Percentiles rank a stretch among this genome's conserved stretches.
These are phyloP conservation scores for Anthostomella pinea DNA, from an alignment of 2,329 filamentous ascomycete genomes.

Conservation along the genomic window DNA sequence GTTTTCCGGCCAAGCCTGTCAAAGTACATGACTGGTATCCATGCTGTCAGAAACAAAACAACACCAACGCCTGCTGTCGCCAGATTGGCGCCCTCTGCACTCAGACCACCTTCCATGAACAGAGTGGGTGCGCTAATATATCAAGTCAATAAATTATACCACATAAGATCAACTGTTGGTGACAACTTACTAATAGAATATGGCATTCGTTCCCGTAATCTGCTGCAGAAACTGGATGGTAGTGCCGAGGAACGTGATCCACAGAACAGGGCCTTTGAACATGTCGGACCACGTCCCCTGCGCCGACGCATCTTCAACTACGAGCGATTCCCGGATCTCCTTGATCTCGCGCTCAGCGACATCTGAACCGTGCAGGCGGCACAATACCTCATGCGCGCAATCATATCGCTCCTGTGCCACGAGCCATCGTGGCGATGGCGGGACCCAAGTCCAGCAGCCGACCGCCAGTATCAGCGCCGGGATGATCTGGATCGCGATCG, in stretches of 20 bases:
- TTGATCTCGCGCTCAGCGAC: conserved; percentile 54
- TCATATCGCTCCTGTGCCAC: conserved; percentile 23
- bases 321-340: conserved; percentile 21
- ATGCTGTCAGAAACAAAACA: conserved; percentile 28
- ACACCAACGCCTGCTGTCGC: conserved; percentile 30
- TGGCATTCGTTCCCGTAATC: conserved; percentile 28
- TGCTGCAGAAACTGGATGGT: conserved; percentile 31
- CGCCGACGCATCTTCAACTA: conserved; percentile 18
- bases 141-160: no score
- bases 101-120: conserved; percentile 28
- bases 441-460: conserved; percentile 27
- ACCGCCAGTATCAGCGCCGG: conserved; percentile 29
- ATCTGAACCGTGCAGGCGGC: conserved; percentile 24
- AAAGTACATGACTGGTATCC: conserved; percentile 31
- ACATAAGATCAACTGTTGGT: no score
- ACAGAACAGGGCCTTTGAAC: conserved; percentile 27
- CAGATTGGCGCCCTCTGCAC: conserved; percentile 26
- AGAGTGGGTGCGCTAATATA: conserved; percentile 1
- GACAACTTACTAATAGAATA: conserved; percentile 34
- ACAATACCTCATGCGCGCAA: conserved; percentile 25
- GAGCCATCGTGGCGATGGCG: conserved; percentile 26
- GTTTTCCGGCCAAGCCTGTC: conserved; percentile 31
- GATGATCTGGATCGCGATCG: conserved; percentile 34
- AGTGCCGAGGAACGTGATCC: conserved; percentile 29
- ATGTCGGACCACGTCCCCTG: conserved; percentile 25